These are phyloP conservation scores for Arabis alpina DNA, from an alignment of 345 rosid genomes.

Conservation along the genomic window DNA sequence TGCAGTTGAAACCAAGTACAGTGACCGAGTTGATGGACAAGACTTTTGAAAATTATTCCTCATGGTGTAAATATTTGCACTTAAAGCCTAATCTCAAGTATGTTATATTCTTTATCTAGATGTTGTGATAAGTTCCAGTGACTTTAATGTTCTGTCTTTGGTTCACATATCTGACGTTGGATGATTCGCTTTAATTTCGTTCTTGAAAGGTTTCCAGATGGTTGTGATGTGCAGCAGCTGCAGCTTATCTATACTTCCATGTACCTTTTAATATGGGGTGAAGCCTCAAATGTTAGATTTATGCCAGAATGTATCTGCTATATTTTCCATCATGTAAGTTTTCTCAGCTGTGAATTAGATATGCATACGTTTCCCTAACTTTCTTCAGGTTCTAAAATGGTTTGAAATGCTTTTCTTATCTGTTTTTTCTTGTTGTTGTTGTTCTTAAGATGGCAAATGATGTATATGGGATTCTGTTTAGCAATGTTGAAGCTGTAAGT, in stretches of 20 bases:
- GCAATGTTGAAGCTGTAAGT: constrained; percentile 60
- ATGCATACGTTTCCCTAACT: constrained; percentile 48
- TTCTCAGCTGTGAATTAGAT: constrained; percentile 54
- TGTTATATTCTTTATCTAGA: no score
- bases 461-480: constrained; percentile 57
- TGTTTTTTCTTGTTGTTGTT: constrained; percentile 17
- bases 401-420: background rate
- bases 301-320: constrained; percentile 99
- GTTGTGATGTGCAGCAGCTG: constrained; percentile 54
- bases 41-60: constrained; percentile 74
- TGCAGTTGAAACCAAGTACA: constrained; percentile 66
- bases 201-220: constrained; percentile 56
- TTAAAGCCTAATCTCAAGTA: constrained; percentile 52
- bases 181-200: constrained; percentile 33
- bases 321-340: constrained; percentile 87
- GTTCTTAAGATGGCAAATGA: constrained; percentile 74
- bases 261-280: constrained; percentile 98
- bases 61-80: constrained; percentile 89
- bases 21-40: constrained; percentile 57
- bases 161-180: constrained; percentile 30
- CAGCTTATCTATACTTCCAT: constrained; percentile 80
- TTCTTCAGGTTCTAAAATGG: constrained; percentile 20
- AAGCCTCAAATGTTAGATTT: constrained; percentile 96
- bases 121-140: no score
- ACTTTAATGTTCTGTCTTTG: constrained; percentile 27